Evolutionary conservation across 108 stramenopile species (phyloP).

Genomic region (Cyclotella sp.): DNA sequence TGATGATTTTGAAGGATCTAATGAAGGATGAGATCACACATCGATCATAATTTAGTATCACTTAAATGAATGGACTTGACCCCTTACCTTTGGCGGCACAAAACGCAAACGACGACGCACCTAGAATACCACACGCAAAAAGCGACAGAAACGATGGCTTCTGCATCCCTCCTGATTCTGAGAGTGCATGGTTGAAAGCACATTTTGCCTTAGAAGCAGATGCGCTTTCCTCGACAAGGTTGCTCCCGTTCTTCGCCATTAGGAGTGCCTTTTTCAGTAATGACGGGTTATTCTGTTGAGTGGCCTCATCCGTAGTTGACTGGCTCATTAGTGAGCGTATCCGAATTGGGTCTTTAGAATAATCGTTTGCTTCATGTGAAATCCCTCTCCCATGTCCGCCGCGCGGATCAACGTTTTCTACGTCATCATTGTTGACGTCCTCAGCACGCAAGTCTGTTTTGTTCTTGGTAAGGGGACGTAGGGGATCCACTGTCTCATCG

Average conservation of each 20-base stretch:
- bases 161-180: slow-evolving; percentile 11
- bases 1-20: neutral
- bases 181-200: neutral
- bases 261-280: slow-evolving; percentile 24
- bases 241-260: slow-evolving; percentile 9
- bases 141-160: slow-evolving; percentile 31
- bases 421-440: slow-evolving; percentile 3
- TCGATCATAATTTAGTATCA: too few species aligned
- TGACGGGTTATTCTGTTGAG: slow-evolving; percentile 12
- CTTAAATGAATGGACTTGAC: neutral
- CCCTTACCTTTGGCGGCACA: slow-evolving; percentile 39
- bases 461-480: neutral
- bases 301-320: slow-evolving; percentile 19
- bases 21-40: neutral
- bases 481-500: neutral
- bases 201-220: slow-evolving; percentile 14
- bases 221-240: neutral
- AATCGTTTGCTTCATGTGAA: neutral
- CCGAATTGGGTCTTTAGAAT: slow-evolving; percentile 17
- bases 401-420: slow-evolving; percentile 22
- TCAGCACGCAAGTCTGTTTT: neutral
- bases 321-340: slow-evolving; percentile 41
- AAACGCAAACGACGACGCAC: slow-evolving; percentile 47
- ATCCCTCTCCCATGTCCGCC: neutral
- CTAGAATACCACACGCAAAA: slow-evolving; percentile 35